Base-by-base conservation (phyloP, 176 grass and related monocot genomes). In the Aechmea fasciata region DNA sequence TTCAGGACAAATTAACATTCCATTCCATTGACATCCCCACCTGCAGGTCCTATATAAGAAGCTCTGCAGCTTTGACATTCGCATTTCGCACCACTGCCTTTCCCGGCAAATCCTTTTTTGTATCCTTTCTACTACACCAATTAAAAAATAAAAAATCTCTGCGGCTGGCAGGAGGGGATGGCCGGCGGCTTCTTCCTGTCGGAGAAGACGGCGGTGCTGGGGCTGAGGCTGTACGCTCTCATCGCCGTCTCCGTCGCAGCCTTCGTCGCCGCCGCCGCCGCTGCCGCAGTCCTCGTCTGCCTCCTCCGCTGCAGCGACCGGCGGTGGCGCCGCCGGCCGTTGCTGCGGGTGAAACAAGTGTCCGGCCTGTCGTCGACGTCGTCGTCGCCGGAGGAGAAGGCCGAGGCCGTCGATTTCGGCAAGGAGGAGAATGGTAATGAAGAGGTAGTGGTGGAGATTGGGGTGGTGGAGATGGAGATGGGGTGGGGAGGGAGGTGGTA, bases 401-500 rank as follows among this genome's bases (percentile, higher is more conserved):
- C 2, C 25, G 2, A 26, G 95, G 17, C 67, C 91, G 57, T 84
- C 89, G 9, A 87, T 93, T 26, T 26, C 25, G 25, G 25, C 1
- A 26, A 26, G 2, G 25, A 26, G 25, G 25, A 26, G 25, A 26
- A 26, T 26, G 25, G 1, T 1, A 26, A 26, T 1, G 25, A 26
- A 26, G 25, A 26, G 25, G 25, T 26, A 1, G 24, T 24, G 24
- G 24, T 24, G 24, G 24, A 24, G 24, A 24, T 24, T 0, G 24
- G 24, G 25, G 25, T 26, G 25, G 2, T 26, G 64, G 62, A 93
- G 13, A 90, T 84, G 33, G 90, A 90, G 78, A 78, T 99, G 57
- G 95, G 95, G 10, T 99, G 95, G 95, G 95, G 95, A 11, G 90
- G 25, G 25, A 26, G 94, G 70, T 99, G 95, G 95, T 99, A 92